Base-by-base conservation (phyloP, 805 yeast genomes). In the Starmerella stellata region DNA sequence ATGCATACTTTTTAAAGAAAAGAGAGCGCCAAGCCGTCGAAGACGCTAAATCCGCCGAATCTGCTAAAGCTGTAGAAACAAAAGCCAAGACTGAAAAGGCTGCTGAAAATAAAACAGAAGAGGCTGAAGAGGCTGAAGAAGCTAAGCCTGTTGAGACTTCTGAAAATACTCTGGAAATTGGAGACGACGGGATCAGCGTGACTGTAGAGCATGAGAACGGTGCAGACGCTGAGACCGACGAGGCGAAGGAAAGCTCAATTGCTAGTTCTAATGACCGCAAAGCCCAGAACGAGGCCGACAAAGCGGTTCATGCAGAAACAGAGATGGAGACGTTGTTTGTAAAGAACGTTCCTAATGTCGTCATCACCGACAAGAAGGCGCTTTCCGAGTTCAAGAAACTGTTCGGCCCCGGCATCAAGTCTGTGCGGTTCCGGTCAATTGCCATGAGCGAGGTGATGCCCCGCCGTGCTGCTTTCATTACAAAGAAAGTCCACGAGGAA, bases 251-350 rank as follows among this genome's bases (percentile, higher is more conserved):
- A 49, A 32, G 39, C 47, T 19, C 46, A 50, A 36, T 16, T 46
- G 13, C 48, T 29, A 4, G 30, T 34, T 13, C 24, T 36, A n/a
- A 17, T 9, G n/a, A 30, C 33, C 15, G 33, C 9, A n/a, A n/a
- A 30, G 33, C 8, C 52, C 16, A 51, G 53, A 9, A 15, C 27
- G 21, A 14, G 9, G 23, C 3, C 50, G n/a, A n/a, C n/a, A n/a
- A 74, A 34, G 77, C 77, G 75, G 60, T 60, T n/a, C 93, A 82
- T 54, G 62, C 78, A 36, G 79, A 71, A 48, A 79, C 80, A n/a
- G n/a, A n/a, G n/a, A n/a, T n/a, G n/a, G n/a, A n/a, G 57, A 92
- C 93, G 4, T 81, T 87, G 0, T 90, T 90, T 52, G 75, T 90
- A 8, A 96, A 95, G 33, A 90, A 90, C 56, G 70, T 87, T 13